Conservation (phyloP, 495 filamentous ascomycete genomes). For the Aspergillus sparsus region DNA sequence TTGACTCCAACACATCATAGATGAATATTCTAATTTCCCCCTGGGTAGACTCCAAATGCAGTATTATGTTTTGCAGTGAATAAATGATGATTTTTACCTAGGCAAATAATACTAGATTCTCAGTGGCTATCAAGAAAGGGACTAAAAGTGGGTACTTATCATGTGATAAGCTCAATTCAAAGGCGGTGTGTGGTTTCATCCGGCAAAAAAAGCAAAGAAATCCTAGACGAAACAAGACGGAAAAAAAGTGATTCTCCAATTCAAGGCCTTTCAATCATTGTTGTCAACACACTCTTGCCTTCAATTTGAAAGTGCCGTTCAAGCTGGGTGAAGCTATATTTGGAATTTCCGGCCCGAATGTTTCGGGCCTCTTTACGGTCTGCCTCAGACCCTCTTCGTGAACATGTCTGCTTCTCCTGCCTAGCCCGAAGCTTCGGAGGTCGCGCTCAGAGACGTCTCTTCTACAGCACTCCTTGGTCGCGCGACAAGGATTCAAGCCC, state of each 20-base stretch:
- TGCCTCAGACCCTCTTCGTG: conserved; percentile 41
- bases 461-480: conserved; percentile 26
- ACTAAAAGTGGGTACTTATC: no score
- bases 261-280: conserved; percentile 1
- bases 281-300: not conserved
- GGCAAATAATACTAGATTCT: no score
- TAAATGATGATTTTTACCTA: no score
- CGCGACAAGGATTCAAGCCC: conserved; percentile 10
- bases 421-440: conserved; percentile 30
- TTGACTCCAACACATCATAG: no score
- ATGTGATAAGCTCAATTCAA: no score
- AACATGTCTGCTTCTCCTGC: conserved; percentile 43
- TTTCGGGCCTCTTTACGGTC: conserved; percentile 45
- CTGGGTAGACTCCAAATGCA: no score
- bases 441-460: conserved; percentile 31
- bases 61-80: no score
- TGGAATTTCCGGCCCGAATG: conserved; percentile 33
- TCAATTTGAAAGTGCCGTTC: conserved; percentile 8
- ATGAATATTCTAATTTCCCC: no score
- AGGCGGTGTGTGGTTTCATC: not conserved
- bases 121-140: no score
- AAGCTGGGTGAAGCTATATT: conserved; percentile 8
- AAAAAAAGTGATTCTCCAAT: not conserved
- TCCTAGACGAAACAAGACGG: no score
- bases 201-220: conserved; percentile 1